Conservation (phyloP, 1,139 yeast species). For the Sugiyamaella neomexicana region DNA sequence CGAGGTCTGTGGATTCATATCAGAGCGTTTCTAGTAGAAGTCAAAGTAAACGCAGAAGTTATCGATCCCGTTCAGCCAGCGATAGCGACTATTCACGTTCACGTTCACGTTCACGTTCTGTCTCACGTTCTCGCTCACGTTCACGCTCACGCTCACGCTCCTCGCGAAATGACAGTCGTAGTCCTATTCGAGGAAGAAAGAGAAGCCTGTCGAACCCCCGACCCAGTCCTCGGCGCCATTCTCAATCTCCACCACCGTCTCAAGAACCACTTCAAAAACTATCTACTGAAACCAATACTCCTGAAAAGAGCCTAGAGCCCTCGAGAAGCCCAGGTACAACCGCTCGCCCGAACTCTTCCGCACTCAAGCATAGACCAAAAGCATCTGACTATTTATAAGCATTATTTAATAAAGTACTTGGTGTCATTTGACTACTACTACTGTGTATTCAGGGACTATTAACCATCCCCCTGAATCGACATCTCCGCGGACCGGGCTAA, state of each 20-base stretch:
- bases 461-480: too few relatives aligned
- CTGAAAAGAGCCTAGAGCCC: too few relatives aligned
- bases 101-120: too few relatives aligned
- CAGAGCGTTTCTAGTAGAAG: conserved; percentile 5
- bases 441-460: background rate
- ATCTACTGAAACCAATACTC: too few relatives aligned
- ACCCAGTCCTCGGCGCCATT: background rate
- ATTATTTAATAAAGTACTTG: background rate
- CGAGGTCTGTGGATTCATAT: background rate
- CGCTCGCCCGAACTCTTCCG: background rate
- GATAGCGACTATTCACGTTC: conserved; percentile 23
- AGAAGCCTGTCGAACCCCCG: background rate
- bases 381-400: conserved; percentile 24
- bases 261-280: background rate
- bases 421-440: too few relatives aligned
- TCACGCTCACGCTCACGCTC: background rate
- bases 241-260: background rate
- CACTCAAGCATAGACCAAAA: conserved; percentile 18
- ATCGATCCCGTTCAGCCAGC: background rate
- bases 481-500: background rate
- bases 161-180: background rate
- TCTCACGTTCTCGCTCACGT: too few relatives aligned
- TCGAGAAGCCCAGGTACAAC: too few relatives aligned
- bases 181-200: background rate
- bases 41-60: background rate